A percentile compares a stretch with the other conserved stretches of the same genome.
Conservation (phyloP, 2,329 filamentous ascomycete species). For the Hortaea werneckii region DNA sequence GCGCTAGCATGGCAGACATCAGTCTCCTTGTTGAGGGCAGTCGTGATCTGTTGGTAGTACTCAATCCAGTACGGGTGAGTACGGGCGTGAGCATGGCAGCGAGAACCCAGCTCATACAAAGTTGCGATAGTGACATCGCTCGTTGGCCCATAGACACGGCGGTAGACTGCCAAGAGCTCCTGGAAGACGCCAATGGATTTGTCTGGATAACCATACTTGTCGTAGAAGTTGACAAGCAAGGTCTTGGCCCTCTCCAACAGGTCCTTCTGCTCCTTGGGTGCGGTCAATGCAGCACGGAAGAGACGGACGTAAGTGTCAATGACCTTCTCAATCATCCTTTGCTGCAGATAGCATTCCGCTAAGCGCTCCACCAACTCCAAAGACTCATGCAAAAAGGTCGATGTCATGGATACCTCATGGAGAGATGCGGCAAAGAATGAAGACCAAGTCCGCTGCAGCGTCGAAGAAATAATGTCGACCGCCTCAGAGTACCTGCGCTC, state of each 20-base stretch:
- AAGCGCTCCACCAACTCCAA: constrained; percentile 39
- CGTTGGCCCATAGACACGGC: constrained; percentile 21
- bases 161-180: constrained; percentile 29
- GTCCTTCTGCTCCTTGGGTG: constrained; percentile 12
- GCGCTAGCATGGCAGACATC: constrained; percentile 30
- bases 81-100: constrained; percentile 27
- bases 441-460: constrained; percentile 38
- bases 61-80: constrained; percentile 33
- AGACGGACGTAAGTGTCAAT: constrained; percentile 30
- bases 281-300: constrained; percentile 28
- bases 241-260: constrained; percentile 27
- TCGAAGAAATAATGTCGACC: constrained; percentile 35
- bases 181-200: constrained; percentile 26
- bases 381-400: constrained; percentile 34
- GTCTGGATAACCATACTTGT: constrained; percentile 28
- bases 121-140: constrained; percentile 38
- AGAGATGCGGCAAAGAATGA: constrained; percentile 36
- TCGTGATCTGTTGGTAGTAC: constrained; percentile 39
- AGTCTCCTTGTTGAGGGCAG: constrained; percentile 31
- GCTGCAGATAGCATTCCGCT: constrained; percentile 34
- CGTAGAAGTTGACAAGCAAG: constrained; percentile 28
- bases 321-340: constrained; percentile 27
- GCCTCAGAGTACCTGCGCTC: constrained; percentile 40
- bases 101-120: constrained; percentile 35
- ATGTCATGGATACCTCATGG: constrained; percentile 30